Percentiles rank a stretch among this genome's conserved stretches.
These are phyloP conservation scores for Chloranthus sessilifolius DNA, from an alignment of 164 flowering plant genomes.

Conservation along the genomic window DNA sequence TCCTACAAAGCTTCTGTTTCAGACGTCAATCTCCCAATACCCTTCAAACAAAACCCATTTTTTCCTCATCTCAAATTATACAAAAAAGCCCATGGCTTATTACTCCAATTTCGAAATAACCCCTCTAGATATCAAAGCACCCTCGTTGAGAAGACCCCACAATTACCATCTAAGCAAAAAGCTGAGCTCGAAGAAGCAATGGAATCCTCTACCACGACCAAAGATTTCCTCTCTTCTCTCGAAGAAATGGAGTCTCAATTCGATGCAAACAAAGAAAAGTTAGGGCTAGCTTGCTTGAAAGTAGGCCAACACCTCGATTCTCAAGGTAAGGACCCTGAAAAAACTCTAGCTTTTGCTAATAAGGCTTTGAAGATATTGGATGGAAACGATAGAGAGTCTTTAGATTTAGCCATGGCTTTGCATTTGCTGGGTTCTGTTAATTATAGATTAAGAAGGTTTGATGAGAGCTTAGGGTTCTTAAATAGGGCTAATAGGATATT, in stretches of 20 bases:
- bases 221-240: conserved; percentile 54
- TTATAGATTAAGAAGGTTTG: conserved; percentile 58
- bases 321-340: conserved; percentile 71
- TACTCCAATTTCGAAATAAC: conserved; percentile 27
- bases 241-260: conserved; percentile 55
- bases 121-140: conserved; percentile 46
- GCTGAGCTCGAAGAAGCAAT: conserved; percentile 64
- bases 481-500: conserved; percentile 66
- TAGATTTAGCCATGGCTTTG: conserved; percentile 72
- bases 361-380: conserved; percentile 56
- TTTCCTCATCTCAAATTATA: not conserved
- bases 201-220: conserved; percentile 54
- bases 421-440: conserved; percentile 73
- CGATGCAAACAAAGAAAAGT: conserved; percentile 41
- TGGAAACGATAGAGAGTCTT: conserved; percentile 21
- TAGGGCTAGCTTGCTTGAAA: conserved; percentile 74
- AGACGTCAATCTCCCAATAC: not conserved
- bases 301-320: conserved; percentile 68
- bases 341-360: conserved; percentile 46
- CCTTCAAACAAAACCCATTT: not conserved
- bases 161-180: conserved; percentile 51
- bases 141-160: conserved; percentile 34
- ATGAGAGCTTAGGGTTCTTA: conserved; percentile 66
- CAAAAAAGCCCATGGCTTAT: not conserved
- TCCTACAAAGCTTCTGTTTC: too few relatives aligned